A percentile compares a stretch with the other conserved stretches of the same genome.
phyloP scores from a whole-genome alignment of 371 early-diverging fungal genomes.

The Encephalitozoon intestinalis region DNA sequence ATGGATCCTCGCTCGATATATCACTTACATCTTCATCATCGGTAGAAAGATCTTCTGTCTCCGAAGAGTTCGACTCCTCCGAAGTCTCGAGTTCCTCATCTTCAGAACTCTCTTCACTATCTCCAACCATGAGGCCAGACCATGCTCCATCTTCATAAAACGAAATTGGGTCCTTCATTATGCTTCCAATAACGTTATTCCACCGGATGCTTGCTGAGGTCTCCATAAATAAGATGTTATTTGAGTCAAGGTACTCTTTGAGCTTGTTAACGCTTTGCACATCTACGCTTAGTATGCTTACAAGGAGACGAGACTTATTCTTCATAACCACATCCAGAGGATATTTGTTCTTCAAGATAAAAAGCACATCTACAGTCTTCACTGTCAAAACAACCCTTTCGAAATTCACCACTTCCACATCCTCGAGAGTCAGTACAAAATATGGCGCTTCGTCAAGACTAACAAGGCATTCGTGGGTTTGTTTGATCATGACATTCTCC shows the following conservation, averaged over 20 bases:
- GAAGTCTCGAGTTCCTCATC: neutral
- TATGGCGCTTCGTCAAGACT: conserved; percentile 90
- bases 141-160: conserved; percentile 94
- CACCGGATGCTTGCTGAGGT: conserved; percentile 92
- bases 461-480: conserved; percentile 89
- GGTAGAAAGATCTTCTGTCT: conserved; percentile 6
- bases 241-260: conserved; percentile 92
- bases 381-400: conserved; percentile 92
- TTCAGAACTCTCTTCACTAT: conserved; percentile 56
- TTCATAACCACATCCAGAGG: conserved; percentile 2
- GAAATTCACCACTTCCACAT: conserved; percentile 90
- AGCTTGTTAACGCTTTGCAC: conserved; percentile 81
- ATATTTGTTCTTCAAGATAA: conserved; percentile 77
- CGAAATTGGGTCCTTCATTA: conserved; percentile 81
- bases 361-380: conserved; percentile 95
- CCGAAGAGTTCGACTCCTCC: neutral
- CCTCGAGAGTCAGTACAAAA: conserved; percentile 77
- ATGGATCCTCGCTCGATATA: conserved; percentile 20
- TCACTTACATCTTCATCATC: conserved; percentile 24
- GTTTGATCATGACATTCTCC: conserved; percentile 81
- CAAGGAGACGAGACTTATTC: conserved; percentile 68
- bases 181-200: conserved; percentile 92
- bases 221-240: conserved; percentile 86
- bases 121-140: conserved; percentile 64
- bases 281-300: conserved; percentile 90